These are phyloP conservation scores for Gremmenia infestans DNA, from an alignment of 2,329 filamentous ascomycete genomes.

Conservation along the genomic window DNA sequence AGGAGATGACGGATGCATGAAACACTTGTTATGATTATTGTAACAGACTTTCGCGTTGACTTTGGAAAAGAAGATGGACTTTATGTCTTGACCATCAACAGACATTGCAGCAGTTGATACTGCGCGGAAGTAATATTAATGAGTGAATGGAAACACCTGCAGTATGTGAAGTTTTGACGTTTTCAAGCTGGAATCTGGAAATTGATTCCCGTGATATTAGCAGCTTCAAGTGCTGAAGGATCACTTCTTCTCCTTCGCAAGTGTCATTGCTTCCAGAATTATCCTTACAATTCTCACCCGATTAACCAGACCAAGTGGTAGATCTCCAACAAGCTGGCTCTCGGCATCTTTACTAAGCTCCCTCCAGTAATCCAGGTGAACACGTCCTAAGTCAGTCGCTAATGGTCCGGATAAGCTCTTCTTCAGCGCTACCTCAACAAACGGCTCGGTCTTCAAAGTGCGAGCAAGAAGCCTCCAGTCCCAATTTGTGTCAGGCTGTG, in stretches of 20 bases:
- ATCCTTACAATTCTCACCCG: constrained; percentile 8
- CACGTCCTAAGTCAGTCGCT: not conserved
- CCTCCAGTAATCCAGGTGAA: not conserved
- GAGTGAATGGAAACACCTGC: too few relatives aligned
- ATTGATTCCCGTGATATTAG: too few relatives aligned
- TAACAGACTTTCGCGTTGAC: too few relatives aligned
- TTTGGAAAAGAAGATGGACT: too few relatives aligned
- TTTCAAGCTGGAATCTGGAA: too few relatives aligned
- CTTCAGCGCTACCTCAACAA: constrained; percentile 5
- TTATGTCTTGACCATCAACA: too few relatives aligned
- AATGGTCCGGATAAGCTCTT: not conserved
- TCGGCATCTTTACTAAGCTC: not conserved
- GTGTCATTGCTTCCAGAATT: constrained; percentile 1
- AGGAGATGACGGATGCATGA: not conserved
- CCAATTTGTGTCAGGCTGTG: not conserved
- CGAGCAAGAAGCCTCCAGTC: constrained; percentile 2
- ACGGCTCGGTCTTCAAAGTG: constrained; percentile 3
- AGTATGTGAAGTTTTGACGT: too few relatives aligned
- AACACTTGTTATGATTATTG: too few relatives aligned
- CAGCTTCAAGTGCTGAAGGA: too few relatives aligned
- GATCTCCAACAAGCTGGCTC: not conserved
- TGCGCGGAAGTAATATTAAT: too few relatives aligned
- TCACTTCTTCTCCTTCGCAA: not conserved
- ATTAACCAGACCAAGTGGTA: constrained; percentile 9
- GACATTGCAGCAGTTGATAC: too few relatives aligned